Base-by-base conservation (phyloP, 2,329 filamentous ascomycete species). In the Colletotrichum scovillei region DNA sequence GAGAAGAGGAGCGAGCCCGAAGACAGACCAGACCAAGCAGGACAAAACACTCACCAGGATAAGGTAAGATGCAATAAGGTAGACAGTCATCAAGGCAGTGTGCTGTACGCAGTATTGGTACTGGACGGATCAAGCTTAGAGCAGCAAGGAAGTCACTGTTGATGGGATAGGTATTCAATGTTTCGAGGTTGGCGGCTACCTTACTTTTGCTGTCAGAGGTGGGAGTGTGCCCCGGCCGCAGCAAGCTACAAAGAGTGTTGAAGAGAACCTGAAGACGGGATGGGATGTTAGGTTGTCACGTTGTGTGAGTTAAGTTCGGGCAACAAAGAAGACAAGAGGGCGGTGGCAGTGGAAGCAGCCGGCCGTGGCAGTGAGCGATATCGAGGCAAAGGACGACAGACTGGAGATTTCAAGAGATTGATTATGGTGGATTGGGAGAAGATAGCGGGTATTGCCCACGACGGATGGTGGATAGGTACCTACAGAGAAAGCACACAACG, bases 371-470 rank as follows among this genome's bases (percentile, higher is more conserved):
- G 42, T 38, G 30, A 60, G 24, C 46, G 52, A 49, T n/a, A 26
- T 55, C 32, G 53, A 42, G 56, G 58, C 66, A 69, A 49, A 69
- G 59, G 35, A 49, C 59, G 57, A 62, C 42, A 6, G 12, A 16
- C 12, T 42, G 42, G 69, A 69, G 53, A 65, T 52, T 72, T 72
- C 65, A 60, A 64, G 63, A 58, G 53, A 67, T 19, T 35, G 57
- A 57, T 64, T 58, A 38, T 30, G 32, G 30, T 59, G 70, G 53
- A 46, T 66, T 35, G 35, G 28, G 35, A 35, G 30, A 46, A 26
- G 63, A 46, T 12, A 35, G 9, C 56, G 11, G 53, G 52, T 35
- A 35, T 35, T 35, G 32, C 32, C 11, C 12, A 12, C 11, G 9
- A 11, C 16, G 30, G 12, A 7, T 26, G 11, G 14, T n/a, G 11